Base-by-base conservation (phyloP, 2,329 filamentous ascomycete species). In the Pseudocercospora macadamiae region DNA sequence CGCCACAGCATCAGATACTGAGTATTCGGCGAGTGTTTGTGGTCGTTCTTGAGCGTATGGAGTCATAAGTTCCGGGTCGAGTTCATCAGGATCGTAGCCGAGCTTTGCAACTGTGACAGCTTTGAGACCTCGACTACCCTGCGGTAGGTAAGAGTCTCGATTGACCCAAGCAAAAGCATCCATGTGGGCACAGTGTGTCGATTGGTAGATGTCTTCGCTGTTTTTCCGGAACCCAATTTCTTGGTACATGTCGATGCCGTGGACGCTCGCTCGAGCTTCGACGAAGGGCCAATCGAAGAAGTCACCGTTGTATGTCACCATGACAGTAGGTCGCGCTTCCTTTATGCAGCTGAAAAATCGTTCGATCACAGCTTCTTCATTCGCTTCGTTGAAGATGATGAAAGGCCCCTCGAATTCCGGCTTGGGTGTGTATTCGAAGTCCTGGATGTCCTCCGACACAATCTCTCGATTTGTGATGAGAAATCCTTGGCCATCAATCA, bases 211-310 rank as follows among this genome's bases (percentile, higher is more conserved):
- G 71, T 97, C 96, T 71, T 99, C 95, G 69, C 80, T 90, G 76
- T 96, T 95, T 75, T 95, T 97, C 69, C 88, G 88, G 84, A 96
- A 99, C 4, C 95, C 95, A 69, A 97, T 99, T 74, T 99, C 96
- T 63, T 89, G 90, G 76, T 99, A 99, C 95, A 99, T 97, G 76
- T 99, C 95, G 73, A 99, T 97, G 26, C 96, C 95, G 67, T 96
- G 89, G 65, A 97, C 85, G 71, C 92, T 96, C 25, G 96, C 91
- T 77, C 95, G 84, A 44, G 95, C 87, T 79, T 99, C 95, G 21
- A 99, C 92, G 72, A 96, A 99, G 0, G 95, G 93, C 95, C 95
- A 99, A 88, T 99, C 95, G 87, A 99, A 99, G 75, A 99, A 99
- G 80, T 99, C 95, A 79, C 95, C 95, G 91, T 99, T 99, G 83